Base-by-base conservation (phyloP, 1,284 basidiomycete genomes). In the Moniliophthora roreri region DNA sequence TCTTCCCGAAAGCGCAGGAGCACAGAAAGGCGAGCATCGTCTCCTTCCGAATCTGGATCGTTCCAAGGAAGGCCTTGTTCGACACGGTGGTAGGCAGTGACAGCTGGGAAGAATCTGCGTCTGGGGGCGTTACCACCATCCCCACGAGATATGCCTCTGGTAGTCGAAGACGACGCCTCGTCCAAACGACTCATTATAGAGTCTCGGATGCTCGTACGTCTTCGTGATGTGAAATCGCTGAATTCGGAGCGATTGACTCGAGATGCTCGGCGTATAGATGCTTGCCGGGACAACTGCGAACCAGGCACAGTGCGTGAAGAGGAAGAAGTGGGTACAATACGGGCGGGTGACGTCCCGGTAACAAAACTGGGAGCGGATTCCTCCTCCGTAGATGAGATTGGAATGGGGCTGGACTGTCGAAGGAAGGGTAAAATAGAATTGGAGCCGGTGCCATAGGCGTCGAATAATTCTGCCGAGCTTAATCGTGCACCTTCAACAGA, bases 401-500 rank as follows among this genome's bases (percentile, higher is more conserved):
- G 45, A 35, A 50, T 23, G 34, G 60, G 71, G 61, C 37, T 62
- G 35, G 65, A 69, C 51, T 63, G 60, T 51, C 67, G 61, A 62
- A 45, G 26, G 54, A 47, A 54, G 15, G 53, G 15, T 16, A 28
- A 28, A 45, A 16, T 34, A 3, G 34, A 42, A 37, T 13, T 53
- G 55, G 45, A 63, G 18, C 51, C 54, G 26, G 37, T 21, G 37
- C 49, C 13, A 23, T 32, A 77, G 26, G 79, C 79, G 50, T 82
- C 80, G 60, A 77, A 83, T 18, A 88, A 57, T 48, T 86, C 81
- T 11, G 28, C 28, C 5, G 80, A 66, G 57, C 80, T 81, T 47
- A 79, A 60, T 38, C 82, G 79, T 42, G 71, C 71, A 26, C 83
- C 83, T 62, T 87, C 84, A 26, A 64, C 61, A 16, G 38, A 41